Evolutionary conservation across 2,329 filamentous ascomycete species (phyloP).

Genomic region (Helminthosporium solani): DNA sequence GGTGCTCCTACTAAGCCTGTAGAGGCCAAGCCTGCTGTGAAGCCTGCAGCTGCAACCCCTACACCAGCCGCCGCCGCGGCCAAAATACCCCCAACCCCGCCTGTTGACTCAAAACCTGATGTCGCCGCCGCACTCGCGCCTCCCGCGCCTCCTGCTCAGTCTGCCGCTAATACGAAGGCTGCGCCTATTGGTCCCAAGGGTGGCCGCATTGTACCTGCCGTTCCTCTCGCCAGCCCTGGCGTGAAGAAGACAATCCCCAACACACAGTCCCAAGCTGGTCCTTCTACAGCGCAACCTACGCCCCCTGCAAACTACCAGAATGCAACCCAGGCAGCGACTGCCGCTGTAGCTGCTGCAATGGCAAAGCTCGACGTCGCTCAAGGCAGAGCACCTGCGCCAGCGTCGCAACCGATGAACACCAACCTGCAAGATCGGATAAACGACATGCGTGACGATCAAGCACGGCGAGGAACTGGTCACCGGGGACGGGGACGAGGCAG

Average conservation of each 20-base stretch:
- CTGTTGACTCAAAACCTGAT: constrained; percentile 68
- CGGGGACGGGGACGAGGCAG: constrained; percentile 52
- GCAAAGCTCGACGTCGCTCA: constrained; percentile 60
- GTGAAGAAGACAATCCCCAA: constrained; percentile 41
- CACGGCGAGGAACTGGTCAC: constrained; percentile 50
- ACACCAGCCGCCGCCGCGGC: constrained; percentile 47
- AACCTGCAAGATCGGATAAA: constrained; percentile 74
- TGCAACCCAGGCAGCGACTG: constrained; percentile 72
- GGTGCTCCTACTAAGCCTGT: constrained; percentile 48
- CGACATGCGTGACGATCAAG: constrained; percentile 70
- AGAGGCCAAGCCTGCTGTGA: constrained; percentile 56
- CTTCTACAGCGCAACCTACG: constrained; percentile 43
- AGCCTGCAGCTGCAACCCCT: constrained; percentile 34
- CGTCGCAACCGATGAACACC: constrained; percentile 54
- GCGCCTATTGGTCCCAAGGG: constrained; percentile 47
- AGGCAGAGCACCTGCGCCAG: constrained; percentile 19
- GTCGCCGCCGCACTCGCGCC: constrained; percentile 58
- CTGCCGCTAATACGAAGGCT: constrained; percentile 38
- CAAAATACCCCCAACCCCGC: constrained; percentile 60
- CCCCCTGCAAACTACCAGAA: constrained; percentile 53
- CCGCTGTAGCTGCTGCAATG: constrained; percentile 79
- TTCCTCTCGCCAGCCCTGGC: constrained; percentile 59
- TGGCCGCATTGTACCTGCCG: constrained; percentile 62
- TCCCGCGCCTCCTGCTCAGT: constrained; percentile 41
- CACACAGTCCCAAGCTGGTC: constrained; percentile 36